Conservation (phyloP, 192 early-diverging fungal species). For the Spizellomyces punctatus region DNA sequence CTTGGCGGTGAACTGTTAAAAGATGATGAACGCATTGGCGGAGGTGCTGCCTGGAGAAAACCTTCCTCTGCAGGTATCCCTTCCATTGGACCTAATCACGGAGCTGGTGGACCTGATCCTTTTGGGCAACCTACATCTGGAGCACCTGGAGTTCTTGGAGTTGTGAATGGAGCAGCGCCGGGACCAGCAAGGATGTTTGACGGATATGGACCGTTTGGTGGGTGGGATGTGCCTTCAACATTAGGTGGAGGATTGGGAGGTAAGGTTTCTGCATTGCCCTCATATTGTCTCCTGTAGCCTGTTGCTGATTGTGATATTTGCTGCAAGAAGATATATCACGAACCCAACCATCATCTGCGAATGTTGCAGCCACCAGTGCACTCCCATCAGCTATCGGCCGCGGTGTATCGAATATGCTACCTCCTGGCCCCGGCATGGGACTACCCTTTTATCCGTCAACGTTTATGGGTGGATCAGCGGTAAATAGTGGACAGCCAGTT, state of each 20-base stretch:
- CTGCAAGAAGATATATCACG: no score
- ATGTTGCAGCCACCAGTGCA: no score
- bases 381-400: no score
- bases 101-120: not conserved
- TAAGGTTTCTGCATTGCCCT: not conserved
- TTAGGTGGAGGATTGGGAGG: not conserved
- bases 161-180: not conserved
- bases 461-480: no score
- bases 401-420: no score
- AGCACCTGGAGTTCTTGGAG: not conserved
- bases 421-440: no score
- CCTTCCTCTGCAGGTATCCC: not conserved
- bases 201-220: constrained; percentile 19
- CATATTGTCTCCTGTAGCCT: no score
- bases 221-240: not conserved
- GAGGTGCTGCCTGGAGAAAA: constrained; percentile 25
- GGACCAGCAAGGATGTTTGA: constrained; percentile 10
- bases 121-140: not conserved
- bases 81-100: not conserved
- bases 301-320: no score
- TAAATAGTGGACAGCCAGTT: no score
- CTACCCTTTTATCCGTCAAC: no score
- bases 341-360: no score
- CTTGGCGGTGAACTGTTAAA: constrained; percentile 38
- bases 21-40: constrained; percentile 35